A percentile compares a stretch with the other conserved stretches of the same genome.
Evolutionary conservation across 306 rosid genomes (phyloP).

Genomic region (Glycine latifolia): DNA sequence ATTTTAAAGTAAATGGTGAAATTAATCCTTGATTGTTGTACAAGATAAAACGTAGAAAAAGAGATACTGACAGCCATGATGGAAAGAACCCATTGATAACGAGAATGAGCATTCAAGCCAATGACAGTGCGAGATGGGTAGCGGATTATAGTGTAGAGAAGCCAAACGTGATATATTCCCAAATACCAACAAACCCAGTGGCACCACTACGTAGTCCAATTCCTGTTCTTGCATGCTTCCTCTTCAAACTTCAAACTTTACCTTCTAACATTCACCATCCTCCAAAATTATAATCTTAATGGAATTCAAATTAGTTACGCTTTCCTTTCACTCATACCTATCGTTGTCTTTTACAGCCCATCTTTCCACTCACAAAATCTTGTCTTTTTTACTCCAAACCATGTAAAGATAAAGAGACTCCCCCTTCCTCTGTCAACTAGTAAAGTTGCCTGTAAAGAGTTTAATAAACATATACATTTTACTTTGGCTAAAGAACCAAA

Average conservation of each 20-base stretch:
- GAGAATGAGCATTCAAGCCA: slow-evolving; percentile 82
- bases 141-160: slow-evolving; percentile 57
- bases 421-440: background rate
- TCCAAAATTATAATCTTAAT: slow-evolving; percentile 8
- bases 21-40: too few relatives aligned
- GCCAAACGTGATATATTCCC: slow-evolving; percentile 73
- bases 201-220: slow-evolving; percentile 74
- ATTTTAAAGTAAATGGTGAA: too few relatives aligned
- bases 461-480: too few relatives aligned
- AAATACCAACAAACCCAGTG: slow-evolving; percentile 71
- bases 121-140: slow-evolving; percentile 75
- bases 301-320: background rate
- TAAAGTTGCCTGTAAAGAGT: background rate
- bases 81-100: slow-evolving; percentile 79
- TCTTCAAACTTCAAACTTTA: slow-evolving; percentile 36
- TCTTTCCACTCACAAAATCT: slow-evolving; percentile 7
- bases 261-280: background rate
- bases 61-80: slow-evolving; percentile 74
- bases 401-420: slow-evolving; percentile 10
- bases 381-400: background rate
- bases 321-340: background rate
- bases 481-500: background rate
- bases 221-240: slow-evolving; percentile 57
- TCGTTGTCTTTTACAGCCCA: too few relatives aligned
- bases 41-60: too few relatives aligned